A percentile compares a stretch with the other conserved stretches of the same genome.
Evolutionary conservation across 192 early-diverging fungal species (phyloP).

Genomic region (Linnemannia schmuckeri): DNA sequence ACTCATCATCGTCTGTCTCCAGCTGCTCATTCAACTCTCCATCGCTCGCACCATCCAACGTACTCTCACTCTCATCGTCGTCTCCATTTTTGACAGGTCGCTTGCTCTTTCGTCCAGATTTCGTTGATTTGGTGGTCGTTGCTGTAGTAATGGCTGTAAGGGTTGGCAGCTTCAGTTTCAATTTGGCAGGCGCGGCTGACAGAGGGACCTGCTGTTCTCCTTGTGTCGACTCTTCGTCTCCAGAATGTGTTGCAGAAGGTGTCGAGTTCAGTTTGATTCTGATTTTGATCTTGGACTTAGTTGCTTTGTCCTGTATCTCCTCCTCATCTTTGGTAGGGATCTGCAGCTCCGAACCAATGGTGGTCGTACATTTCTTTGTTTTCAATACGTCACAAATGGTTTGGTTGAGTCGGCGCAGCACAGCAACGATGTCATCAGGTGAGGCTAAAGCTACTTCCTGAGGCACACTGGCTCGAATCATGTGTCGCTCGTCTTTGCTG

Average conservation of each 20-base stretch:
- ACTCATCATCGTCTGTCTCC: slow-evolving; percentile 34
- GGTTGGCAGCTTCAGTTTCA: slow-evolving; percentile 33
- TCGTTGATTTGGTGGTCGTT: slow-evolving; percentile 14
- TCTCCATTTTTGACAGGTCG: neutral
- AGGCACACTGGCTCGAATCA: slow-evolving; percentile 42
- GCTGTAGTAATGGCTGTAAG: neutral
- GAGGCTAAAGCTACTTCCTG: neutral
- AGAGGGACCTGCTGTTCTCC: slow-evolving; percentile 25
- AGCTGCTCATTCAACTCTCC: neutral
- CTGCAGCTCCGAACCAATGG: neutral
- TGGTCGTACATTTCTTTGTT: neutral
- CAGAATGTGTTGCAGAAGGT: slow-evolving; percentile 18
- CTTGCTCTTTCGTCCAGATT: neutral
- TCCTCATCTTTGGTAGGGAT: slow-evolving; percentile 10
- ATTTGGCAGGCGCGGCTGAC: slow-evolving; percentile 26
- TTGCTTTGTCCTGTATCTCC: neutral
- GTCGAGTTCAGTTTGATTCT: slow-evolving; percentile 40
- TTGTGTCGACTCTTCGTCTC: slow-evolving; percentile 23
- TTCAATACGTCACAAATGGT: slow-evolving; percentile 4
- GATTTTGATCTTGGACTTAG: slow-evolving; percentile 36
- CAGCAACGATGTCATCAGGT: slow-evolving; percentile 10
- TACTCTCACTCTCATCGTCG: slow-evolving; percentile 2
- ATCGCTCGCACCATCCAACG: slow-evolving; percentile 11
- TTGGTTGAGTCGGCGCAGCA: slow-evolving; percentile 24
- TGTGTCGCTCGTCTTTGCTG: slow-evolving; percentile 34